Evolutionary conservation across 2,329 filamentous ascomycete genomes (phyloP), one percentile per base, ranked within the genome.

Genomic region (Aspergillus ustus): DNA sequence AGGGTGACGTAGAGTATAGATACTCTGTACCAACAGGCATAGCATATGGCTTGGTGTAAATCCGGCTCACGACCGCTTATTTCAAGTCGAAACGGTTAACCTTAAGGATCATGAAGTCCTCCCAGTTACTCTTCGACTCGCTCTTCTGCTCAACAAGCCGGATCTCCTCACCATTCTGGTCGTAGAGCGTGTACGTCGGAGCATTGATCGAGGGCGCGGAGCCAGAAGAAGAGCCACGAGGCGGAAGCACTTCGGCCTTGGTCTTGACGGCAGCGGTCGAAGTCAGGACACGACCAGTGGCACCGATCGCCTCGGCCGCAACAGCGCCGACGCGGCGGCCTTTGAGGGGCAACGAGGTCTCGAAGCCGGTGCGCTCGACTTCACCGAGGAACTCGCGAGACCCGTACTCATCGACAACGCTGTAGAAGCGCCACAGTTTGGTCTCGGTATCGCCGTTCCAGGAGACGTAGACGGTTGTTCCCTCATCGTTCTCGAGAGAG

Each of bases 381-480:
- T 61, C 54, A 13, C 59, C 59, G 9, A 61, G 45, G 54, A 61
- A 58, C 40, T 58, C 29, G 22, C 59, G 59, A 7, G 59, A 61
- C 13, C 59, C 59, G 34, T 54, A 58, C 31, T 53, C 53, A 19
- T 61, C 59, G 7, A 58, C 29, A 19, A 61, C 49, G 25, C 50
- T 50, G 40, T 59, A 59, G 37, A 62, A 62, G 17, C 55, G 49
- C 85, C 85, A 83, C 1, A 56, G 25, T 6, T 63, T 70, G 0
- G 78, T 80, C 67, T 80, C 77, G 0, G 81, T 84, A 55, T 80
- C 81, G 6, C 82, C 82, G 61, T 84, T 84, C 82, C 82, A 84
- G 8, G 80, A 84, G 7, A 85, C 82, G 67, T 83, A 87, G 34
- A 78, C 71, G 20, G 75, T 73, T 28, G 68, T 71, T n/a, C 62